Conservation (phyloP, 768 basidiomycete species). For the Auricularia sp. region DNA sequence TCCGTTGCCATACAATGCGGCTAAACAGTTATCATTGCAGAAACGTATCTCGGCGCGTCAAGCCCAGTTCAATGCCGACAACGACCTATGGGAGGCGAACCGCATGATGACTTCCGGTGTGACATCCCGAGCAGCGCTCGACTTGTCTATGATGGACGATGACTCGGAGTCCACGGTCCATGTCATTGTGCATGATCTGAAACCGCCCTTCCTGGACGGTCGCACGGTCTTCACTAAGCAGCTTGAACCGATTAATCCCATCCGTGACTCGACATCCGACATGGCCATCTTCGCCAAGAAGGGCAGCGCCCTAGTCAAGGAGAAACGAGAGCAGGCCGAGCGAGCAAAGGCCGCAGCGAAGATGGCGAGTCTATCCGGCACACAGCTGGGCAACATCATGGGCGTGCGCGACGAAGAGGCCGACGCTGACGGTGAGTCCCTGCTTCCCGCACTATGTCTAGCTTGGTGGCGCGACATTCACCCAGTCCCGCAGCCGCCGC, state of each 20-base stretch:
- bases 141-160: slow-evolving; percentile 84
- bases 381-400: slow-evolving; percentile 93
- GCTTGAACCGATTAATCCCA: slow-evolving; percentile 93
- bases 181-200: slow-evolving; percentile 93
- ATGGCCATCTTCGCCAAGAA: slow-evolving; percentile 96
- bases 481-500: slow-evolving; percentile 52
- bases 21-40: slow-evolving; percentile 21
- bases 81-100: slow-evolving; percentile 97
- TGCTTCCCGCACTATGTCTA: background rate
- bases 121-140: slow-evolving; percentile 73
- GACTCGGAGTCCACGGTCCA: slow-evolving; percentile 95
- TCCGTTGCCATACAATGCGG: background rate
- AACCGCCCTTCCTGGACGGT: slow-evolving; percentile 96
- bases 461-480: slow-evolving; percentile 47
- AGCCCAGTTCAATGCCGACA: slow-evolving; percentile 98
- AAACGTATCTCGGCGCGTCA: slow-evolving; percentile 89
- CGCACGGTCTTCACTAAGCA: slow-evolving; percentile 94
- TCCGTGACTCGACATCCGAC: slow-evolving; percentile 86
- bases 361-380: slow-evolving; percentile 83
- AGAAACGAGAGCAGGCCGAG: slow-evolving; percentile 94
- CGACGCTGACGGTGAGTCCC: slow-evolving; percentile 72
- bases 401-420: slow-evolving; percentile 93
- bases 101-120: slow-evolving; percentile 96
- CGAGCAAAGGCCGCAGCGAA: slow-evolving; percentile 94
- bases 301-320: slow-evolving; percentile 87